Evolutionary conservation across 2,329 filamentous ascomycete species (phyloP).

Genomic region (Myriosclerotinia duriaeana): DNA sequence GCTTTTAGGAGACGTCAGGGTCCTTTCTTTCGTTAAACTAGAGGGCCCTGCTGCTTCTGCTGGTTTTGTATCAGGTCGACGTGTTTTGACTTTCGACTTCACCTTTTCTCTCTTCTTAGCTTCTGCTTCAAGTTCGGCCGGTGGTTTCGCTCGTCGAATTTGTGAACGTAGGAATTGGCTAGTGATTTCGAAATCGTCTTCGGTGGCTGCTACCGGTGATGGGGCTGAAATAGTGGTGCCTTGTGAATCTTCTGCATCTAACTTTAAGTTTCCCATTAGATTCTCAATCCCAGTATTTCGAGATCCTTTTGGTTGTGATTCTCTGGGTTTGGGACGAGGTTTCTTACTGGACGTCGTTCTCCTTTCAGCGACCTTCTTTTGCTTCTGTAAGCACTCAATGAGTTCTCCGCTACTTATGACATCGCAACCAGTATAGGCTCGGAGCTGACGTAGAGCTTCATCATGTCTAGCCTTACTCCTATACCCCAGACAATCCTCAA

Average conservation of each 20-base stretch:
- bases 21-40: neutral
- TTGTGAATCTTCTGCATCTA: slow-evolving; percentile 28
- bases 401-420: slow-evolving; percentile 37
- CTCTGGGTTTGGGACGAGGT: slow-evolving; percentile 27
- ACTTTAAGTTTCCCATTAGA: slow-evolving; percentile 37
- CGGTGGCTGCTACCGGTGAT: slow-evolving; percentile 23
- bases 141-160: slow-evolving; percentile 22
- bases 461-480: slow-evolving; percentile 66
- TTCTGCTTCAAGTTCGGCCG: slow-evolving; percentile 24
- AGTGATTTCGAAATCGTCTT: slow-evolving; percentile 23
- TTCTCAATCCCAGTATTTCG: slow-evolving; percentile 32
- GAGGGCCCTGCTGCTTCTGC: slow-evolving; percentile 7
- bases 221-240: slow-evolving; percentile 5
- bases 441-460: slow-evolving; percentile 38
- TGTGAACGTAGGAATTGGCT: slow-evolving; percentile 27
- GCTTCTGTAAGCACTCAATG: slow-evolving; percentile 32
- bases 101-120: slow-evolving; percentile 35
- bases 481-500: slow-evolving; percentile 88
- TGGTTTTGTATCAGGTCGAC: slow-evolving; percentile 34
- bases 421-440: slow-evolving; percentile 40
- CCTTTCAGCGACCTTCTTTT: slow-evolving; percentile 28
- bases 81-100: slow-evolving; percentile 37
- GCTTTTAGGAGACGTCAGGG: neutral
- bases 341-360: slow-evolving; percentile 27
- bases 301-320: slow-evolving; percentile 21